Conservation (phyloP, 148 eudicot genomes). For the Rhododendron ferrugineum region DNA sequence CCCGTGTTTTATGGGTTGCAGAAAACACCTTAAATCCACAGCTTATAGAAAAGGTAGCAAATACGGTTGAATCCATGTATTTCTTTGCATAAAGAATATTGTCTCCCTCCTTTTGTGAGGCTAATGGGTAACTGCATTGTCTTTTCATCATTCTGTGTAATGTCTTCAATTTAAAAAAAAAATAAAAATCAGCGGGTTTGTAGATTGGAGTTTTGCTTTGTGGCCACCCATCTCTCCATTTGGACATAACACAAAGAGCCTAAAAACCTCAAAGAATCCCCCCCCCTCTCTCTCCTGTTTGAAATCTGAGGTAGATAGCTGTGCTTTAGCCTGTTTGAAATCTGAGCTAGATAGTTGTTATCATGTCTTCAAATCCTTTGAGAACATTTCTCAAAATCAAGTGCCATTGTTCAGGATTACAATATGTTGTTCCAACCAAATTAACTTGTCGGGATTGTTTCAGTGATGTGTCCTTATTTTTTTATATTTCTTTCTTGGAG, state of each 20-base stretch:
- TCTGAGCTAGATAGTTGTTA: neutral
- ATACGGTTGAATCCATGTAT: neutral
- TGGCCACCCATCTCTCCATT: neutral
- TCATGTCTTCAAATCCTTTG: neutral
- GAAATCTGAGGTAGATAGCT: neutral
- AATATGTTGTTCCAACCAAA: neutral
- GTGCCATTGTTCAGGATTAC: neutral
- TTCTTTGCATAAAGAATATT: neutral
- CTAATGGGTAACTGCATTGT: neutral
- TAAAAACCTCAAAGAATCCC: neutral
- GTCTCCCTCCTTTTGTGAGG: neutral
- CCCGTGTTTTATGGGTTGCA: conserved; percentile 77
- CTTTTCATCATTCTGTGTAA: neutral
- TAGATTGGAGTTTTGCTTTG: neutral
- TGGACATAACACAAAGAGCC: neutral
- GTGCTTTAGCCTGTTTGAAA: neutral
- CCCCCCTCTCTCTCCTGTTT: neutral
- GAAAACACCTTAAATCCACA: conserved; percentile 78
- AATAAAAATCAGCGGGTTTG: neutral
- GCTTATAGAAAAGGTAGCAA: conserved; percentile 74
- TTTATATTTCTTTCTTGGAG: neutral
- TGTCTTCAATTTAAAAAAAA: neutral
- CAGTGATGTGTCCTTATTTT: neutral
- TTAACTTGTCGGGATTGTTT: neutral
- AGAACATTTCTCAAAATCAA: neutral